Evolutionary conservation across 176 grass and related monocot species (phyloP).

Genomic region (Areca catechu): DNA sequence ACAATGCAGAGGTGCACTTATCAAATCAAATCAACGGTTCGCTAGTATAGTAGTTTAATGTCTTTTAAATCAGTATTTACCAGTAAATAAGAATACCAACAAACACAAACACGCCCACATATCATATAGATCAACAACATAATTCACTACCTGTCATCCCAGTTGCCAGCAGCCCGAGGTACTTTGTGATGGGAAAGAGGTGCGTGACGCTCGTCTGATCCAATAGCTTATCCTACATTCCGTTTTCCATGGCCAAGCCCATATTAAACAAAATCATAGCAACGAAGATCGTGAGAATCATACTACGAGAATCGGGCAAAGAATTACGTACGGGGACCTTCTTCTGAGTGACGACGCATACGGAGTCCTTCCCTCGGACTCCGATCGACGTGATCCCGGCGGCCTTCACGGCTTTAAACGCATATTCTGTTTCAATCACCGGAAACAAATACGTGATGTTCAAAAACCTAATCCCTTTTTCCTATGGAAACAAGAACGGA

Average conservation of each 20-base stretch:
- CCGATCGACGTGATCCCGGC: constrained; percentile 88
- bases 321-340: constrained; percentile 81
- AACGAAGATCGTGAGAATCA: neutral
- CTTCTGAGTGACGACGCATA: constrained; percentile 98
- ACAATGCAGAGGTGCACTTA: too few species aligned
- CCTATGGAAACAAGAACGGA: too few species aligned
- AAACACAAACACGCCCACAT: too few species aligned
- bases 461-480: too few species aligned
- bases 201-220: constrained; percentile 87
- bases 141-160: constrained; percentile 62
- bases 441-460: too few species aligned
- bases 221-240: constrained; percentile 70
- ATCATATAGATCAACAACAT: too few species aligned
- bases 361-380: constrained; percentile 76
- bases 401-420: constrained; percentile 98
- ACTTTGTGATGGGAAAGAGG: constrained; percentile 81
- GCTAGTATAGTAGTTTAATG: too few species aligned
- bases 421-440: constrained; percentile 54
- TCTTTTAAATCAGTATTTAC: too few species aligned
- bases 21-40: too few species aligned
- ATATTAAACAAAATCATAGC: neutral
- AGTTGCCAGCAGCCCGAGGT: constrained; percentile 75
- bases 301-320: neutral
- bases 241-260: neutral
- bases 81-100: too few species aligned